Evolutionary conservation across 768 basidiomycete species (phyloP).

Genomic region (Ramaria rubella): DNA sequence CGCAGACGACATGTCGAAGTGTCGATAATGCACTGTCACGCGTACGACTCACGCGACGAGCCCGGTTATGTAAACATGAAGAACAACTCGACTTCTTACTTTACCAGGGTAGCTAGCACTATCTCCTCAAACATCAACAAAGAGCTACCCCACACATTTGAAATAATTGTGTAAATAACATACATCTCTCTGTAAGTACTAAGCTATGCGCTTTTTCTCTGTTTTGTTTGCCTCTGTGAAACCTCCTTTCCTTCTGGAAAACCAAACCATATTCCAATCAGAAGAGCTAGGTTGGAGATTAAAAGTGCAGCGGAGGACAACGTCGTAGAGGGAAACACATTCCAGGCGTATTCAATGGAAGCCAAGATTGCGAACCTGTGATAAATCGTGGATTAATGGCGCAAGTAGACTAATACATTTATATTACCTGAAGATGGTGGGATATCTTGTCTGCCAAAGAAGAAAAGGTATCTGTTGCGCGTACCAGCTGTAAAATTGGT

Average conservation of each 20-base stretch:
- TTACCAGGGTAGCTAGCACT: no score
- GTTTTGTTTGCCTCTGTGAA: not conserved
- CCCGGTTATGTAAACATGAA: not conserved
- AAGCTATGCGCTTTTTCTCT: not conserved
- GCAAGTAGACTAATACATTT: constrained; percentile 5
- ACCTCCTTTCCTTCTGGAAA: constrained; percentile 28
- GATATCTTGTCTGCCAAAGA: constrained; percentile 65
- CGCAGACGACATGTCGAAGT: not conserved
- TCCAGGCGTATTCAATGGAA: constrained; percentile 81
- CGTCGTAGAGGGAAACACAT: constrained; percentile 74
- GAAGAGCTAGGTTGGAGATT: constrained; percentile 42
- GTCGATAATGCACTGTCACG: not conserved
- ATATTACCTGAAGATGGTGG: constrained; percentile 53
- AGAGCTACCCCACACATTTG: no score
- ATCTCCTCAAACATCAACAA: no score
- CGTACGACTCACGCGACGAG: not conserved
- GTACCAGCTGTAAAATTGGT: constrained; percentile 99
- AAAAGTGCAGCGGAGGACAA: constrained; percentile 55
- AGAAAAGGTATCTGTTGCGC: constrained; percentile 85
- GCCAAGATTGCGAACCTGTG: constrained; percentile 53
- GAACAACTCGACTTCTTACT: no score
- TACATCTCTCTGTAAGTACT: no score
- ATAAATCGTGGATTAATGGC: constrained; percentile 9
- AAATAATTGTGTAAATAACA: no score
- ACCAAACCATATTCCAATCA: constrained; percentile 52